A percentile compares a stretch with the other conserved stretches of the same genome.
These are phyloP conservation scores for Eremothecium sinecaudum DNA, from an alignment of 1,139 yeast species.

Conservation along the genomic window DNA sequence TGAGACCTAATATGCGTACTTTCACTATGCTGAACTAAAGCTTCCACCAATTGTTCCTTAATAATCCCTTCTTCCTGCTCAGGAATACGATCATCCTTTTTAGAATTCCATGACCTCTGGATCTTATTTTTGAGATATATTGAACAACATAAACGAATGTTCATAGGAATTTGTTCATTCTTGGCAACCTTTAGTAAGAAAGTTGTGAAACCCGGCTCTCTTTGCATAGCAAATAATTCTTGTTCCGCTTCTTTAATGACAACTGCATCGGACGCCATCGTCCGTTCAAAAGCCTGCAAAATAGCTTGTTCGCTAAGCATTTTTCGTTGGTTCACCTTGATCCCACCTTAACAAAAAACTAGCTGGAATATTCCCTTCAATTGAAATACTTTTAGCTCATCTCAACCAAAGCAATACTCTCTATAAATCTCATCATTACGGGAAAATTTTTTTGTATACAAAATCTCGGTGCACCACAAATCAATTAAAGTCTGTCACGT, in stretches of 20 bases:
- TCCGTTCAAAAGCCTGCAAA: slow-evolving; percentile 67
- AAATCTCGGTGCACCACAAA: slow-evolving; percentile 1
- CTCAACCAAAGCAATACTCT: too few relatives aligned
- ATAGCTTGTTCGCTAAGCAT: slow-evolving; percentile 57
- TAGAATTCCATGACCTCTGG: slow-evolving; percentile 43
- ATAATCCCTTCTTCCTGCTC: slow-evolving; percentile 44
- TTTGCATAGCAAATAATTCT: slow-evolving; percentile 48
- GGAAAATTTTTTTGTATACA: too few relatives aligned
- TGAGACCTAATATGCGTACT: slow-evolving; percentile 44
- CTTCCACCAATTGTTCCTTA: slow-evolving; percentile 44
- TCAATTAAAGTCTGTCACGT: not conserved
- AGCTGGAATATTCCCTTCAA: too few relatives aligned
- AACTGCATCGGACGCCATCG: slow-evolving; percentile 61
- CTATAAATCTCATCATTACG: too few relatives aligned
- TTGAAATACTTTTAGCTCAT: too few relatives aligned
- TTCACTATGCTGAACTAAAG: slow-evolving; percentile 34
- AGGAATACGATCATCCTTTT: slow-evolving; percentile 38
- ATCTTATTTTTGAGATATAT: slow-evolving; percentile 62
- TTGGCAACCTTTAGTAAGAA: slow-evolving; percentile 46
- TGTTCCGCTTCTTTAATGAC: slow-evolving; percentile 62
- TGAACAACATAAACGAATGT: slow-evolving; percentile 53
- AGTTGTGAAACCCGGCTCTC: slow-evolving; percentile 48
- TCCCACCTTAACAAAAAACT: too few relatives aligned
- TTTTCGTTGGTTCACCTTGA: too few relatives aligned
- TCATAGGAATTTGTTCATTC: slow-evolving; percentile 39